Evolutionary conservation across 192 early-diverging fungal genomes (phyloP).

Genomic region (Radiomyces spectabilis): DNA sequence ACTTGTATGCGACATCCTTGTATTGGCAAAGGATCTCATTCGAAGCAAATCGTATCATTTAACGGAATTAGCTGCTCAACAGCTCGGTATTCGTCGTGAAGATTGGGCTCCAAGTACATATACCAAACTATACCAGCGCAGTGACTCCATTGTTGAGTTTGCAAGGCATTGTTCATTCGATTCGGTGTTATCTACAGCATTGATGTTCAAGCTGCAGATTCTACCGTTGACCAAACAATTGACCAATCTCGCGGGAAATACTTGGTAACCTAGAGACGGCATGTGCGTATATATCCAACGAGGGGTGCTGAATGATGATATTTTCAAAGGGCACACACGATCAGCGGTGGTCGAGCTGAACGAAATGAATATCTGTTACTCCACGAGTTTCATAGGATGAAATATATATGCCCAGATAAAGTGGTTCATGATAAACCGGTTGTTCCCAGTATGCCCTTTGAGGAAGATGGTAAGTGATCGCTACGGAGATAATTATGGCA

Average conservation of each 20-base stretch:
- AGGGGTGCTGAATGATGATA: too few species aligned
- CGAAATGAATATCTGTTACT: constrained; percentile 92
- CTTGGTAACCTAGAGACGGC: constrained; percentile 54
- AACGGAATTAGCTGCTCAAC: constrained; percentile 64
- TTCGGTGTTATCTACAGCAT: constrained; percentile 62
- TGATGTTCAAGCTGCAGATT: constrained; percentile 88
- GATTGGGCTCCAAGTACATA: too few species aligned
- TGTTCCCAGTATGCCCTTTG: too few species aligned
- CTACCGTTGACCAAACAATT: constrained; percentile 89
- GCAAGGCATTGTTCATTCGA: constrained; percentile 80
- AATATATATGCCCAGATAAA: constrained; percentile 92
- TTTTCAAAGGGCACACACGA: constrained; percentile 58
- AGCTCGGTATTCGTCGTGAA: constrained; percentile 71
- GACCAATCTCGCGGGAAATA: constrained; percentile 88
- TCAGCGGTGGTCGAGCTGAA: constrained; percentile 86
- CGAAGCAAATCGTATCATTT: constrained; percentile 80
- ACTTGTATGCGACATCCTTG: constrained; percentile 89
- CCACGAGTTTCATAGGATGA: constrained; percentile 90
- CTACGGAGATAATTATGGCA: constrained; percentile 7
- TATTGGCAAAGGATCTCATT: constrained; percentile 80
- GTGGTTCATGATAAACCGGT: constrained; percentile 21
- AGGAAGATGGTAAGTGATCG: not conserved
- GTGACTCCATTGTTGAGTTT: constrained; percentile 57
- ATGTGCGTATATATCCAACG: too few species aligned
- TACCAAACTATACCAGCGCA: too few species aligned